These are phyloP conservation scores for Suillus fuscotomentosus DNA, from an alignment of 768 basidiomycete genomes.

Conservation along the genomic window DNA sequence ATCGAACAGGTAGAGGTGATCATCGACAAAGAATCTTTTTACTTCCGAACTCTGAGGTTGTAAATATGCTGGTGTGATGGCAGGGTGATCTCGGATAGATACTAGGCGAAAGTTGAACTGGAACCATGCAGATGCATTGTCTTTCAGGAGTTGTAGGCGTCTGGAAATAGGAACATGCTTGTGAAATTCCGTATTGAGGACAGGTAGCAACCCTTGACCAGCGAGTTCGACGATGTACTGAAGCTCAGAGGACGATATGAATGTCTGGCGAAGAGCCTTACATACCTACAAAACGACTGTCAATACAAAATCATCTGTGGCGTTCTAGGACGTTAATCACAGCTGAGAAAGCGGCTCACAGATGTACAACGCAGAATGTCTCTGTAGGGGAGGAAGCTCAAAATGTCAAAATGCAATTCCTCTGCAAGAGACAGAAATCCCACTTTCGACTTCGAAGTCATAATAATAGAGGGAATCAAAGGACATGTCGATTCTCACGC, in stretches of 20 bases:
- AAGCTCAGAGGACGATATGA: not conserved
- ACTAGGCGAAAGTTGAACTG: not conserved
- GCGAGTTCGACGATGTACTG: conserved; percentile 3
- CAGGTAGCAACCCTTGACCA: not conserved
- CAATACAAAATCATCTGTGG: no score
- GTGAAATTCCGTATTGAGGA: not conserved
- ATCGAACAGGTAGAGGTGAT: not conserved
- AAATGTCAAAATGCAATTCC: not conserved
- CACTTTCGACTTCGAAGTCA: no score
- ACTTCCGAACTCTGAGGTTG: no score
- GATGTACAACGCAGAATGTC: conserved; percentile 1
- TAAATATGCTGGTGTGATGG: no score
- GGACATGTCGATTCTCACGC: no score
- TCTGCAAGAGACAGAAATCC: not conserved
- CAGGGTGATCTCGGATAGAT: not conserved
- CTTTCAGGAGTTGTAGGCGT: not conserved
- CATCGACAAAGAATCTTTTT: not conserved
- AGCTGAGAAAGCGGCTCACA: not conserved
- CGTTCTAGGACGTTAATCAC: no score
- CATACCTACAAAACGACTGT: not conserved
- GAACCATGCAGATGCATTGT: not conserved
- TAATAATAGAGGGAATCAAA: no score
- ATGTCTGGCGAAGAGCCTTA: not conserved
- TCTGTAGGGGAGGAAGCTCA: not conserved
- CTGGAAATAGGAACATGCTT: not conserved